A percentile compares a stretch with the other conserved stretches of the same genome.
phyloP scores from a whole-genome alignment of 2,329 filamentous ascomycete genomes.

The Ceratocystis ficicola region DNA sequence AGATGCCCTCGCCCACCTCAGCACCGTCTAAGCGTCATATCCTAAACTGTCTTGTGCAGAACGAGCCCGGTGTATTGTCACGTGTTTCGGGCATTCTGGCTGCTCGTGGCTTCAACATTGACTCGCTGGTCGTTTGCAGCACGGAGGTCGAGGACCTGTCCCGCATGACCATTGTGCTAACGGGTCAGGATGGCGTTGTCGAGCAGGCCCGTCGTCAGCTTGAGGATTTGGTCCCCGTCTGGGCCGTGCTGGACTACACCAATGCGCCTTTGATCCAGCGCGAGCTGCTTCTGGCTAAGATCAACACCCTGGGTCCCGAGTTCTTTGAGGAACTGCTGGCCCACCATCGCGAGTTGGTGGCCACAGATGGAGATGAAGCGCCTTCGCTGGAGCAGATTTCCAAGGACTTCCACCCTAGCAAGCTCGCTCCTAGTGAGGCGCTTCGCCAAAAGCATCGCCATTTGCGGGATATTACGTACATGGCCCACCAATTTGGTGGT shows the following conservation, averaged over 20 bases:
- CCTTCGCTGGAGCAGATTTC: slow-evolving; percentile 37
- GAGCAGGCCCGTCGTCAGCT: slow-evolving; percentile 93
- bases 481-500: slow-evolving; percentile 93
- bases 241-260: slow-evolving; percentile 96
- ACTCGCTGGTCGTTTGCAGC: slow-evolving; percentile 93
- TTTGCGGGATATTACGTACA: slow-evolving; percentile 87
- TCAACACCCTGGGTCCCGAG: slow-evolving; percentile 92
- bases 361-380: slow-evolving; percentile 32
- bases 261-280: slow-evolving; percentile 85
- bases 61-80: slow-evolving; percentile 93
- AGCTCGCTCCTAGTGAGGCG: slow-evolving; percentile 74
- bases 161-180: slow-evolving; percentile 96
- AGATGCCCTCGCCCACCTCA: slow-evolving; percentile 75
- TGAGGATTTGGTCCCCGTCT: slow-evolving; percentile 93
- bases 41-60: slow-evolving; percentile 96
- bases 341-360: slow-evolving; percentile 81
- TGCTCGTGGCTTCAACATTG: slow-evolving; percentile 96
- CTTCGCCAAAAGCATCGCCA: slow-evolving; percentile 96
- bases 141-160: slow-evolving; percentile 95
- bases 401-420: slow-evolving; percentile 78
- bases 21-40: slow-evolving; percentile 86
- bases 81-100: slow-evolving; percentile 93
- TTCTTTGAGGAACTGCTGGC: slow-evolving; percentile 95
- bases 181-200: slow-evolving; percentile 90
- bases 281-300: slow-evolving; percentile 86